A percentile compares a stretch with the other conserved stretches of the same genome.
phyloP scores from a whole-genome alignment of 2,329 filamentous ascomycete species.

The Sphaerulina populicola region DNA sequence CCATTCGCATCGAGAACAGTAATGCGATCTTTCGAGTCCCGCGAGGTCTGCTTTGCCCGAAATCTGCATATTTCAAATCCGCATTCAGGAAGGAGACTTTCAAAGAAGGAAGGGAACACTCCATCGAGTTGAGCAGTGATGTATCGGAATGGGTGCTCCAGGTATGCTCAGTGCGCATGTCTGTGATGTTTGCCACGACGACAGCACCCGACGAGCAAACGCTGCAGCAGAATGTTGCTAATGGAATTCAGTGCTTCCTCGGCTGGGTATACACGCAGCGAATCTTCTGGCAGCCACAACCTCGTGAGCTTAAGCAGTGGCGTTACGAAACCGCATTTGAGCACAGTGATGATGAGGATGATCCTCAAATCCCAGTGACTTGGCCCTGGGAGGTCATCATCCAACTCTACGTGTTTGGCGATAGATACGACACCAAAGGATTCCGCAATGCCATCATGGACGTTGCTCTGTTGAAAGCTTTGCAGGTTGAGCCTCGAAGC shows the following conservation, averaged over 20 bases:
- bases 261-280: constrained; percentile 12
- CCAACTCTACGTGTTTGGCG: background rate
- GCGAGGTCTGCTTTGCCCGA: constrained; percentile 1
- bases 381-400: background rate
- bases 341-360: background rate
- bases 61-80: constrained; percentile 11
- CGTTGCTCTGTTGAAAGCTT: background rate
- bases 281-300: background rate
- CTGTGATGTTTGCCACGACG: background rate
- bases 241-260: constrained; percentile 3
- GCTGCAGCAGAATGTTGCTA: background rate
- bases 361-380: background rate
- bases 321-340: background rate
- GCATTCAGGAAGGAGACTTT: background rate
- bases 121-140: background rate
- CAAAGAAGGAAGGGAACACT: background rate
- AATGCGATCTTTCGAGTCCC: background rate
- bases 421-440: background rate
- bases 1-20: background rate
- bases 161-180: background rate
- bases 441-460: background rate
- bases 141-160: constrained; percentile 8
- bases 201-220: background rate
- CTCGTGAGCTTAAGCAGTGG: background rate
- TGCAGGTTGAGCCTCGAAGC: background rate